Conservation (phyloP, 2,329 filamentous ascomycete genomes). For the Magnaporthales sp. region DNA sequence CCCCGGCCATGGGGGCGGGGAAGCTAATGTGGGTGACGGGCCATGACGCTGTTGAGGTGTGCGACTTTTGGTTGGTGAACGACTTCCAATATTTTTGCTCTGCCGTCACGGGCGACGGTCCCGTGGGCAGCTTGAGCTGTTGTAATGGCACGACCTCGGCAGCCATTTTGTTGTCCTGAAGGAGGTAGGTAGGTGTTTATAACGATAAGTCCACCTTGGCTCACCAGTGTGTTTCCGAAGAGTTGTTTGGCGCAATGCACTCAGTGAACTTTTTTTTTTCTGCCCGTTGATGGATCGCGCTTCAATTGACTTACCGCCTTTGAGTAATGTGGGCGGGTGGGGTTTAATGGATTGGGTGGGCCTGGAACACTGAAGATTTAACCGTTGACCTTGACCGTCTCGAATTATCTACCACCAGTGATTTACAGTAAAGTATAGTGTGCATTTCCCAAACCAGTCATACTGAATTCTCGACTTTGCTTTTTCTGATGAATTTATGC, state of each 20-base stretch:
- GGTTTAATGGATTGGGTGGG: background rate
- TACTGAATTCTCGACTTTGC: no score
- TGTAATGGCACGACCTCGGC: constrained; percentile 74
- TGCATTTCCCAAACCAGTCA: no score
- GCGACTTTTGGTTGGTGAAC: constrained; percentile 84
- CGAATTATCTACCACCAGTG: no score
- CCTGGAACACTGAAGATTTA: background rate
- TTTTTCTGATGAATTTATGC: no score
- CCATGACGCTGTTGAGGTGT: constrained; percentile 84
- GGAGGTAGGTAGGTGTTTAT: constrained; percentile 4
- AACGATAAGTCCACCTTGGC: background rate
- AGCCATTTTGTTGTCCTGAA: constrained; percentile 52
- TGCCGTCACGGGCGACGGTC: constrained; percentile 73
- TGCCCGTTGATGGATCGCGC: background rate
- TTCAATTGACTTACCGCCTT: background rate
- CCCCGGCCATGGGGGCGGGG: constrained; percentile 34
- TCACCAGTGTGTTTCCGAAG: background rate
- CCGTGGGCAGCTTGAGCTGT: constrained; percentile 73
- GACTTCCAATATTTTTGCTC: constrained; percentile 96
- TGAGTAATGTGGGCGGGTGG: background rate
- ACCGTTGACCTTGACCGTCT: background rate
- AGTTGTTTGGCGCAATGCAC: background rate
- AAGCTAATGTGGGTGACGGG: constrained; percentile 86
- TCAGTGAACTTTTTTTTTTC: background rate
- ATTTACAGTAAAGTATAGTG: no score